Conservation (phyloP, 2,329 filamentous ascomycete species). For the Teratosphaeriaceae sp. region DNA sequence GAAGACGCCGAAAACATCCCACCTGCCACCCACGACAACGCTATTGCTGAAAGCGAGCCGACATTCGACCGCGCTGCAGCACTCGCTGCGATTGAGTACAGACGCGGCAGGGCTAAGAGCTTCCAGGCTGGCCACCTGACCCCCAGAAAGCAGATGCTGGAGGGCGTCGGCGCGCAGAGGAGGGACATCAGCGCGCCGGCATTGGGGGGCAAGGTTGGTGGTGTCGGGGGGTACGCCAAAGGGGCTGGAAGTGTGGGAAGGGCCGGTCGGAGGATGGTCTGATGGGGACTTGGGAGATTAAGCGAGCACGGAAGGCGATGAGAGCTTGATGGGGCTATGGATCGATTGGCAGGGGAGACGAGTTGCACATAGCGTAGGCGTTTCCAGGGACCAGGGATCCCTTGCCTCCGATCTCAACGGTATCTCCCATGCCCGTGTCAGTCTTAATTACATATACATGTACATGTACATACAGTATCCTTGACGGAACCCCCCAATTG, state of each 20-base stretch:
- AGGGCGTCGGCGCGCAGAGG: slow-evolving; percentile 38
- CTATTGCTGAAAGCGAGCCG: slow-evolving; percentile 10
- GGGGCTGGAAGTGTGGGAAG: slow-evolving; percentile 10
- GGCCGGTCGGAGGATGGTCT: slow-evolving; percentile 5
- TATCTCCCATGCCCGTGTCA: no score
- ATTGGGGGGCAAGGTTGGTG: slow-evolving; percentile 18
- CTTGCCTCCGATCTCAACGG: no score
- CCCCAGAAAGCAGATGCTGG: slow-evolving; percentile 53
- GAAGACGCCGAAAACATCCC: slow-evolving; percentile 18
- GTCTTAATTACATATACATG: no score
- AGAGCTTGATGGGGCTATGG: no score
- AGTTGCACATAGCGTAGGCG: no score
- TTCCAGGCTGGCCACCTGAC: slow-evolving; percentile 58
- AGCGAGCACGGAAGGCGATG: no score
- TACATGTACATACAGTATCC: no score
- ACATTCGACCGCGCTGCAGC: slow-evolving; percentile 59
- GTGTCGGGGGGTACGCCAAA: background rate
- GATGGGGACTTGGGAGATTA: no score
- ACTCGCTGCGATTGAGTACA: slow-evolving; percentile 66
- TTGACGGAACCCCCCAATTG: no score
- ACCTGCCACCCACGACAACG: slow-evolving; percentile 6
- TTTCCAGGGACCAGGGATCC: no score
- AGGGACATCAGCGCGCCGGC: slow-evolving; percentile 43
- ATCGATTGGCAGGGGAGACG: no score
- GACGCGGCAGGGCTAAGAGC: slow-evolving; percentile 63